phyloP scores from a whole-genome alignment of 202 grass and related monocot genomes.

The Brachypodium distachyon region DNA sequence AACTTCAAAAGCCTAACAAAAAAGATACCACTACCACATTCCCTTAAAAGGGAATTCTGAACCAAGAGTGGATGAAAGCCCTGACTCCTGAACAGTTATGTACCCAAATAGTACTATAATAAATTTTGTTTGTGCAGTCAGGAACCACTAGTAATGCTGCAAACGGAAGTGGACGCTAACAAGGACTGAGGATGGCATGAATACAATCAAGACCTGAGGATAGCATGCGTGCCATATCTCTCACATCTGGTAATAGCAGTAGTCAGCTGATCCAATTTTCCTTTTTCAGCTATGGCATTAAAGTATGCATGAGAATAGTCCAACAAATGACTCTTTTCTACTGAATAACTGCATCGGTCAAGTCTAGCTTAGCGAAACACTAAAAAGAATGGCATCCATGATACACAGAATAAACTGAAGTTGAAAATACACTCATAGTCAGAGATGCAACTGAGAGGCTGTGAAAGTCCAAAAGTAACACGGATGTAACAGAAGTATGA shows the following conservation, averaged over 20 bases:
- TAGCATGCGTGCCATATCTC: not conserved
- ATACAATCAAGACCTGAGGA: not conserved
- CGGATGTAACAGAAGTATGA: not conserved
- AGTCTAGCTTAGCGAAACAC: constrained; percentile 2
- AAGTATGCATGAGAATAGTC: not conserved
- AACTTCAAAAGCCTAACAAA: not conserved
- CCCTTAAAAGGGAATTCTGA: not conserved
- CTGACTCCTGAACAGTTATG: not conserved
- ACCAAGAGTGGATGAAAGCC: not conserved
- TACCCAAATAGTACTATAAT: not conserved
- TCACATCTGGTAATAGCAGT: not conserved
- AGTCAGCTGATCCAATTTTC: not conserved
- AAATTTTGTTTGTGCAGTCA: not conserved
- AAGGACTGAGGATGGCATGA: not conserved
- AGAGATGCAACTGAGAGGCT: not conserved
- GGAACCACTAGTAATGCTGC: not conserved
- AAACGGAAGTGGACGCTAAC: not conserved
- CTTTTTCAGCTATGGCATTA: not conserved
- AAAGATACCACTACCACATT: not conserved
- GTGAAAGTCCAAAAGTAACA: constrained; percentile 7
- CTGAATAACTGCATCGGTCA: not conserved
- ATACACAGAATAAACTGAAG: not conserved
- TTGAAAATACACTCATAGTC: not conserved
- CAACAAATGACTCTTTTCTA: not conserved
- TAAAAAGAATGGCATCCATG: not conserved